phyloP scores from a whole-genome alignment of 2,329 filamentous ascomycete species.

The Colletotrichum scovillei region DNA sequence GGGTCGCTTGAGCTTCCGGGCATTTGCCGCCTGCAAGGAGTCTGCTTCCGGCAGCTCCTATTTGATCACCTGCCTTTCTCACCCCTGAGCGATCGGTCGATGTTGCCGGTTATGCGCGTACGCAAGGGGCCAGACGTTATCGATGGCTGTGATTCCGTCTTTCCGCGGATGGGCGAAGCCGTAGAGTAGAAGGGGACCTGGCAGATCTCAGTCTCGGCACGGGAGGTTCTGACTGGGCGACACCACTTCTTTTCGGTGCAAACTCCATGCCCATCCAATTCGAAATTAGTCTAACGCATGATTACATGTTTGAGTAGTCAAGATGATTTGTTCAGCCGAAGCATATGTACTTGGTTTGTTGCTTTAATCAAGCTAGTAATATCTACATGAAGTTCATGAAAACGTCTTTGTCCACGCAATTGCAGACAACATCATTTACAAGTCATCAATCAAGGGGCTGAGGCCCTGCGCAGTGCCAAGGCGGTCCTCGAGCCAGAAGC shows the following conservation, averaged over 20 bases:
- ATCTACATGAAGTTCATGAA: background rate
- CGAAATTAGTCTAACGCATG: too few relatives aligned
- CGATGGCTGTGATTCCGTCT: background rate
- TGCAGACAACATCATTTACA: background rate
- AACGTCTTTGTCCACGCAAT: too few relatives aligned
- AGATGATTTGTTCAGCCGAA: background rate
- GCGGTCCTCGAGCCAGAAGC: conserved; percentile 53
- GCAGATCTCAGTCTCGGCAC: too few relatives aligned
- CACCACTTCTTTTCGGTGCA: too few relatives aligned
- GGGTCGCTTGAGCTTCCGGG: background rate
- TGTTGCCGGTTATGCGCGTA: background rate
- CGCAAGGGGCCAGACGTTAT: background rate
- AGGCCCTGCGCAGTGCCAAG: conserved; percentile 55
- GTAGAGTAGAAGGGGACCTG: background rate
- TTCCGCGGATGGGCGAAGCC: background rate
- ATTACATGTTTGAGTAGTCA: too few relatives aligned
- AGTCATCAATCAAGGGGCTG: conserved; percentile 45
- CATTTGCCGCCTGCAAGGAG: background rate
- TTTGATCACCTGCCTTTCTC: background rate
- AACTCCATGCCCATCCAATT: too few relatives aligned
- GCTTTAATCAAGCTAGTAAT: background rate
- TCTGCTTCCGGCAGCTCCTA: background rate
- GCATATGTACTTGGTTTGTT: background rate
- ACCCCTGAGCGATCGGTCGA: background rate
- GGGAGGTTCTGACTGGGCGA: too few relatives aligned